Conservation (phyloP, 1,139 yeast genomes). For the Nakaseomyces nivariensis region DNA sequence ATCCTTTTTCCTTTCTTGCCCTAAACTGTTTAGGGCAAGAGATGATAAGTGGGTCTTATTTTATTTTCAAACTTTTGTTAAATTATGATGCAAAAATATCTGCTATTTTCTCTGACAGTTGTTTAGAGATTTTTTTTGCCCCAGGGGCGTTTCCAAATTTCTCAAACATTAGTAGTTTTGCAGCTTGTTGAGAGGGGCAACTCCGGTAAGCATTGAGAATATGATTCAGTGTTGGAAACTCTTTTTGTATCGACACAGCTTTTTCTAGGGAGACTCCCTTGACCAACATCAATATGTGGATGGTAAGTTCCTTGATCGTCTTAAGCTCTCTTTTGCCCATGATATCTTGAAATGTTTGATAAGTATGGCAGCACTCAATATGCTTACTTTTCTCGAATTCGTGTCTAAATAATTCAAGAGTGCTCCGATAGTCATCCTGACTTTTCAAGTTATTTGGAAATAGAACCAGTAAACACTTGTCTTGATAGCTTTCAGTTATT, state of each 20-base stretch:
- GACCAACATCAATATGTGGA: slow-evolving; percentile 67
- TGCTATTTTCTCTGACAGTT: slow-evolving; percentile 50
- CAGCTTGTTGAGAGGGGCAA: slow-evolving; percentile 30
- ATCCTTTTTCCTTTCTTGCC: too few species aligned
- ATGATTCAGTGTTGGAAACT: slow-evolving; percentile 24
- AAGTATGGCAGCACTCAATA: slow-evolving; percentile 53
- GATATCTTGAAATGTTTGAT: slow-evolving; percentile 55
- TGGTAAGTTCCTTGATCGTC: slow-evolving; percentile 67
- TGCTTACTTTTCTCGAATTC: slow-evolving; percentile 33
- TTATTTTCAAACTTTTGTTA: too few species aligned
- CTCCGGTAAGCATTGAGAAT: slow-evolving; percentile 33
- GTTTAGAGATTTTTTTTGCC: slow-evolving; percentile 49
- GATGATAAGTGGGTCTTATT: too few species aligned
- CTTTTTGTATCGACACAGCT: slow-evolving; percentile 62
- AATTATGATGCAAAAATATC: slow-evolving; percentile 46
- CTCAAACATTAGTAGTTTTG: slow-evolving; percentile 35
- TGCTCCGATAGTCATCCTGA: slow-evolving; percentile 42
- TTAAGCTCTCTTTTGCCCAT: slow-evolving; percentile 61
- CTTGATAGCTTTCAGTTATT: slow-evolving; percentile 34
- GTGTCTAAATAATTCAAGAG: slow-evolving; percentile 35
- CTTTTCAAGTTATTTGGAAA: slow-evolving; percentile 41
- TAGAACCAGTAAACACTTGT: slow-evolving; percentile 36
- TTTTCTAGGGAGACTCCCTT: slow-evolving; percentile 78
- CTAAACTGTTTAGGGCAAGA: too few species aligned
- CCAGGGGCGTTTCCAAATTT: slow-evolving; percentile 47